These are phyloP conservation scores for Microdochium trichocladiopsis DNA, from an alignment of 2,329 filamentous ascomycete genomes.

Conservation along the genomic window DNA sequence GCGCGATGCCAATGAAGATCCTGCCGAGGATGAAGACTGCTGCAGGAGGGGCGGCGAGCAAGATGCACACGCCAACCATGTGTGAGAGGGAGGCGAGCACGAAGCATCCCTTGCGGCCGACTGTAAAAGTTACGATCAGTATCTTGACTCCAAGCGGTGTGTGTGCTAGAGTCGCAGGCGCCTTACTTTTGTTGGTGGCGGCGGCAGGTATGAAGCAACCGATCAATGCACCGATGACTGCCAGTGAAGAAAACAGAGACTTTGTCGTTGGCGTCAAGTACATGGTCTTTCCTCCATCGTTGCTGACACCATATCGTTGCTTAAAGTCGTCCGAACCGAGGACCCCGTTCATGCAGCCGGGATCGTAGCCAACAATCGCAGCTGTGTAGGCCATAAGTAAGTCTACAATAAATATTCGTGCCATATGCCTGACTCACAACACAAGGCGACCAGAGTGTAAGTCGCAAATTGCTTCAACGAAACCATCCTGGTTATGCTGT, in stretches of 20 bases:
- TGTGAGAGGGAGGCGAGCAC: not conserved
- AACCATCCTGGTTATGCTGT: not conserved
- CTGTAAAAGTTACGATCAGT: not conserved
- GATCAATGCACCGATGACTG: not conserved
- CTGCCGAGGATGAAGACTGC: not conserved
- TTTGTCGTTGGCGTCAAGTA: not conserved
- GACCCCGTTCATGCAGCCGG: not conserved
- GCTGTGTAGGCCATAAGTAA: not conserved
- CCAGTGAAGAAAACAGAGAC: not conserved
- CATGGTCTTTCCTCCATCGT: not conserved
- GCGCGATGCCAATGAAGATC: not conserved
- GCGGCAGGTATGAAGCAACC: not conserved
- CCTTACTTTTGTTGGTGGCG: not conserved
- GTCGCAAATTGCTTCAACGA: not conserved
- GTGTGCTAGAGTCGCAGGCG: not conserved
- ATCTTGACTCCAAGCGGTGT: not conserved
- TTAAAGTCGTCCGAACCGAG: not conserved
- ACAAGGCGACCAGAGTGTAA: not conserved
- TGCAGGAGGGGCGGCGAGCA: not conserved
- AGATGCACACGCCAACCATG: not conserved
- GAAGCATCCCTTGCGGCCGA: not conserved
- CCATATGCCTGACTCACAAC: not conserved
- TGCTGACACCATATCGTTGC: not conserved
- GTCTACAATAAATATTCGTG: not conserved
- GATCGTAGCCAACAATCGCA: not conserved